phyloP scores from a whole-genome alignment of 2,329 filamentous ascomycete genomes.

The Stagonosporopsis chrysanthemi region DNA sequence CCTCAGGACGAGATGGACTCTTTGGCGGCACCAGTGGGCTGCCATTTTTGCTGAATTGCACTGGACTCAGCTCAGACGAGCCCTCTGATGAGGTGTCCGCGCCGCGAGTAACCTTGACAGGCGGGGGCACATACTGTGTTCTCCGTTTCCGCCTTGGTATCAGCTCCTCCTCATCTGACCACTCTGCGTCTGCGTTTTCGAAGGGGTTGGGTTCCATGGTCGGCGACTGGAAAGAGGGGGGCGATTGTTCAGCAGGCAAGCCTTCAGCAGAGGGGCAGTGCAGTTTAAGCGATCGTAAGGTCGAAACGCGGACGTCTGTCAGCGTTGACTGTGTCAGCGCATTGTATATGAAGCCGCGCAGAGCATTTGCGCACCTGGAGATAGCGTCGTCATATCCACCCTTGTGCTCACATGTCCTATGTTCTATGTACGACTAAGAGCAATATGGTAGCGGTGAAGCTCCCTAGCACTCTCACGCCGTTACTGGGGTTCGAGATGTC shows the following conservation, averaged over 20 bases:
- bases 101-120: conserved; percentile 33
- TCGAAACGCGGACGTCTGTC: conserved; percentile 48
- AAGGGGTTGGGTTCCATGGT: conserved; percentile 39
- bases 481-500: conserved; percentile 6
- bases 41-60: conserved; percentile 28
- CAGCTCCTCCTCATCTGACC: conserved; percentile 49
- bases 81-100: conserved; percentile 38
- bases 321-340: conserved; percentile 33
- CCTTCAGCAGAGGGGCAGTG: conserved; percentile 49
- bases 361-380: conserved; percentile 30
- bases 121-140: conserved; percentile 41
- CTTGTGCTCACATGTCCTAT: conserved; percentile 20
- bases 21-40: conserved; percentile 46
- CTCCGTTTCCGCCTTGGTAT: conserved; percentile 41
- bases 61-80: conserved; percentile 34
- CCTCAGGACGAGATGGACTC: conserved; percentile 44
- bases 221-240: conserved; percentile 27
- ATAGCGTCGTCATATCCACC: conserved; percentile 37
- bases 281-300: conserved; percentile 46
- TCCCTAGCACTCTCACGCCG: conserved; percentile 12
- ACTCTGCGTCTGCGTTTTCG: conserved; percentile 43
- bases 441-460: conserved; percentile 13
- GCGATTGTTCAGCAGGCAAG: conserved; percentile 30
- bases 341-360: conserved; percentile 18
- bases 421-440: conserved; percentile 17